These are phyloP conservation scores for Breviolum minutum DNA, from an alignment of 73 alveolate species.

Conservation along the genomic window DNA sequence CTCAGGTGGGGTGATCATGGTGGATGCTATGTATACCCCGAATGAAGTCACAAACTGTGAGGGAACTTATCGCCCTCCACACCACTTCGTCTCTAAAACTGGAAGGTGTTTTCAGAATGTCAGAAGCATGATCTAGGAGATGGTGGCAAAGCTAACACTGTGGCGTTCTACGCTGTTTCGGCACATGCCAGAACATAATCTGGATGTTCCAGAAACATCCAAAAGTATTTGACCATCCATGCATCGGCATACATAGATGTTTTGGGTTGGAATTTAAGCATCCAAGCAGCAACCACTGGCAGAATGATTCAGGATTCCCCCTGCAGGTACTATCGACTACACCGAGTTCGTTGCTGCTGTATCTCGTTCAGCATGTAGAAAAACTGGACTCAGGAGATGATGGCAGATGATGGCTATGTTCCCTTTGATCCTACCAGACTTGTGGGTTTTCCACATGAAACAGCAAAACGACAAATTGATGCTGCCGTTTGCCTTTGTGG, in stretches of 20 bases:
- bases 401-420: neutral
- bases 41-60: neutral
- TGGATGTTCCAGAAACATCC: neutral
- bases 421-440: neutral
- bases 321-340: neutral
- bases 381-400: neutral
- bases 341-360: neutral
- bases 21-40: neutral
- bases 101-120: no score
- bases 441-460: neutral
- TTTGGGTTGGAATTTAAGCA: no score
- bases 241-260: no score
- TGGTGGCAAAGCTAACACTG: no score
- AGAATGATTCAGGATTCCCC: neutral
- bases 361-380: neutral
- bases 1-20: neutral
- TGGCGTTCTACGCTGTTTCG: no score
- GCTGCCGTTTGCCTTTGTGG: neutral
- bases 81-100: no score
- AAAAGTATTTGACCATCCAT: no score
- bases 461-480: neutral
- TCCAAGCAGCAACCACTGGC: neutral
- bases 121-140: no score
- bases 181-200: no score
- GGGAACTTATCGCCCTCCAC: neutral